Evolutionary conservation across 2,329 filamentous ascomycete genomes (phyloP), one percentile per base, ranked within the genome.

Genomic region (Aureobasidium sp.): DNA sequence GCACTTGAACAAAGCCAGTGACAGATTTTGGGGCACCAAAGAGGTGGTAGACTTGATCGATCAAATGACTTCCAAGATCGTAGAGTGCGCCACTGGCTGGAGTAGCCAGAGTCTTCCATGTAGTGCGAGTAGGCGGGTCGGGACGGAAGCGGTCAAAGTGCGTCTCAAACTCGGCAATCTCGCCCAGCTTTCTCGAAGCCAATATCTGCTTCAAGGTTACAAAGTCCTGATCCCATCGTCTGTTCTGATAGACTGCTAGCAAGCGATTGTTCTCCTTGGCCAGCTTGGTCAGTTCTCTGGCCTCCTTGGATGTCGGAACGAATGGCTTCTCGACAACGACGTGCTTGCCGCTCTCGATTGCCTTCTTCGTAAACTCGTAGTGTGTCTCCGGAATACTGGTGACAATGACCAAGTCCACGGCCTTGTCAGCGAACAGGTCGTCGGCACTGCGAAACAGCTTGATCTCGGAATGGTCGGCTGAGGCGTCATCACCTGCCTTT

Each of bases 291-390:
- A 93, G 82, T 67, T 83, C 75, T 37, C 84, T 79, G 12, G 89
- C 89, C 74, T 92, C 86, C 63, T 82, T 78, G 1, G 82, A 78
- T 1, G 86, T 88, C 22, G 89, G 87, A 14, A 90, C 88, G 72
- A 93, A 93, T 2, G 90, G 90, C 78, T 93, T 93, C 78, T 93
- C 90, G 53, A 88, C 87, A 58, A 93, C 79, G 29, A 92, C 87
- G 73, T 93, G 87, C 78, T 92, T 92, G 68, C 87, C 86, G 11
- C 82, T 78, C 70, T 87, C 80, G 52, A 93, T 79, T 0, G 87
- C 86, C 57, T 82, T 74, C 72, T 85, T 85, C 39, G 84, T 79
- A 67, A 91, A 78, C 17, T 78, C 72, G 70, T 85, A 89, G 77
- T 93, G 90, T 12, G 84, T 86, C 65, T 87, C 81, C 0, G 89